A percentile compares a stretch with the other conserved stretches of the same genome.
Conservation (phyloP, 805 yeast genomes). For the Nakazawaea ambrosiae region DNA sequence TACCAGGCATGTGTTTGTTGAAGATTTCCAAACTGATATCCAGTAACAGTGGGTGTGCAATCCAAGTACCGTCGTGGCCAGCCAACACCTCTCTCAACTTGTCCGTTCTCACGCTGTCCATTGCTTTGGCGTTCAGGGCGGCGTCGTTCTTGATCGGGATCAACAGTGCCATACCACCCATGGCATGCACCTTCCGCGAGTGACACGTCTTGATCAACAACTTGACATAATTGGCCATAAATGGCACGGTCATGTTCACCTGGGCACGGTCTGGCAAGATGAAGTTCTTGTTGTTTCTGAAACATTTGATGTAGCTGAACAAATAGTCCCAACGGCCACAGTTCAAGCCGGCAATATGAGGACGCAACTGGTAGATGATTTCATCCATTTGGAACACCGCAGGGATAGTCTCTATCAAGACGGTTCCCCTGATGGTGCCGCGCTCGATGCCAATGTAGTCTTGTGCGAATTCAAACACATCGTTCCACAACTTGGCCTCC, state of each 20-base stretch:
- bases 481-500: slow-evolving; percentile 74
- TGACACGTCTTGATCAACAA: slow-evolving; percentile 64
- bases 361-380: slow-evolving; percentile 65
- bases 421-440: slow-evolving; percentile 68
- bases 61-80: slow-evolving; percentile 76
- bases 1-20: slow-evolving; percentile 70
- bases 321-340: slow-evolving; percentile 79
- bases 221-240: slow-evolving; percentile 61
- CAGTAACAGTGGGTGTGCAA: slow-evolving; percentile 70
- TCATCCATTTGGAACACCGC: slow-evolving; percentile 78
- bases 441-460: slow-evolving; percentile 57
- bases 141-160: slow-evolving; percentile 64
- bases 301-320: slow-evolving; percentile 60
- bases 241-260: slow-evolving; percentile 63
- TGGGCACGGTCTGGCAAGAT: slow-evolving; percentile 64
- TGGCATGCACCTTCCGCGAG: slow-evolving; percentile 66
- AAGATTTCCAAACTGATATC: slow-evolving; percentile 59
- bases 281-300: slow-evolving; percentile 55
- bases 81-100: slow-evolving; percentile 60
- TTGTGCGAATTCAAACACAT: slow-evolving; percentile 57
- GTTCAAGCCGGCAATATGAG: slow-evolving; percentile 66
- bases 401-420: slow-evolving; percentile 63
- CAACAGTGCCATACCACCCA: slow-evolving; percentile 79
- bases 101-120: slow-evolving; percentile 63
- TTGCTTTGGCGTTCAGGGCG: slow-evolving; percentile 52